Conservation (phyloP, 1,139 yeast species). For the Candida anutae region DNA sequence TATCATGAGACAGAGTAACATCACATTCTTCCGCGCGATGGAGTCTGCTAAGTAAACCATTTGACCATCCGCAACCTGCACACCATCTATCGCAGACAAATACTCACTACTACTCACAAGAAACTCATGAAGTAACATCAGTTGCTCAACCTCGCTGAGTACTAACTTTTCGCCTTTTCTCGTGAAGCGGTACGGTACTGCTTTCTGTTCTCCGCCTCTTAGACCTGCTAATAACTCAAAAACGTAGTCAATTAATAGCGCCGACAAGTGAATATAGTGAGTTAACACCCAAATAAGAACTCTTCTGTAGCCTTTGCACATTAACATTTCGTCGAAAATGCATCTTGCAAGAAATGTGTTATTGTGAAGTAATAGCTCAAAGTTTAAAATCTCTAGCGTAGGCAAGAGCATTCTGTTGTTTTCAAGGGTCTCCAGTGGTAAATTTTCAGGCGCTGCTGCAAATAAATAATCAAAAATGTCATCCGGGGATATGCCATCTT, state of each 20-base stretch:
- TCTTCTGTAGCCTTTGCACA: conserved; percentile 56
- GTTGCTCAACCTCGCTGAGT: conserved; percentile 49
- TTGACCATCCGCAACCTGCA: conserved; percentile 27
- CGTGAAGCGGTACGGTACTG: conserved; percentile 36
- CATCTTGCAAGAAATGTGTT: conserved; percentile 41
- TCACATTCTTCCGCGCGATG: conserved; percentile 43
- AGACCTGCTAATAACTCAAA: conserved; percentile 50
- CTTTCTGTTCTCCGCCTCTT: conserved; percentile 34
- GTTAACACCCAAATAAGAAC: conserved; percentile 62
- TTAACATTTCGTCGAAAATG: conserved; percentile 59
- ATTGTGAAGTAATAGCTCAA: conserved; percentile 29
- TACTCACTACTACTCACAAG: conserved; percentile 47
- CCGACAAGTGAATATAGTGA: conserved; percentile 47
- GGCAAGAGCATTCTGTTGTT: conserved; percentile 26
- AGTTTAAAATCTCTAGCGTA: conserved; percentile 34
- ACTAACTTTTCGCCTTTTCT: conserved; percentile 42
- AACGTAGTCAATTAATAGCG: conserved; percentile 47
- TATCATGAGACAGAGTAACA: conserved; percentile 54
- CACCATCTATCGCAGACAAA: conserved; percentile 33
- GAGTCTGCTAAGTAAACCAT: conserved; percentile 29
- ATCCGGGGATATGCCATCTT: conserved; percentile 36
- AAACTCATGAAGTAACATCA: conserved; percentile 66
- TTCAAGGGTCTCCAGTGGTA: conserved; percentile 16
- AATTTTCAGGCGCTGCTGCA: conserved; percentile 21
- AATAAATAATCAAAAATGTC: conserved; percentile 41